Conservation (phyloP, 352 stramenopile genomes). For the Lagenidium giganteum region DNA sequence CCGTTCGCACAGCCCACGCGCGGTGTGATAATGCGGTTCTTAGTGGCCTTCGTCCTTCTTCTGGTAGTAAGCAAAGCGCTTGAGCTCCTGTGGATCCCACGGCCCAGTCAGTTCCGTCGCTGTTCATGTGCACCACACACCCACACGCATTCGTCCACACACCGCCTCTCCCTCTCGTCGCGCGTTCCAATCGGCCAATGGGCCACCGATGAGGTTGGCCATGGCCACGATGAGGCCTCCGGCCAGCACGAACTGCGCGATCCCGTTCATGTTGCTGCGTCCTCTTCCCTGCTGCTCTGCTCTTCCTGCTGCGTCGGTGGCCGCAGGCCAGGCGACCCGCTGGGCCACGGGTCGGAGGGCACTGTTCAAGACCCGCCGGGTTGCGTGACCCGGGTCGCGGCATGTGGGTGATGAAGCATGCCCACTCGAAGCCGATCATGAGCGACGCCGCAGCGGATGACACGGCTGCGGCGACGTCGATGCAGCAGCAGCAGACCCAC, state of each 20-base stretch:
- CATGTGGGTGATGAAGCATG: too few species aligned
- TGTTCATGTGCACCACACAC: neutral
- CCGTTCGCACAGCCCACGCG: too few species aligned
- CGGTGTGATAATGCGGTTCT: neutral
- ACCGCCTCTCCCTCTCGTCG: conserved; percentile 64
- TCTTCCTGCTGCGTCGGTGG: conserved; percentile 2
- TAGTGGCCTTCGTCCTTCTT: conserved; percentile 25
- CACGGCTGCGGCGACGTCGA: too few species aligned
- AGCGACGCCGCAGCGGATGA: too few species aligned
- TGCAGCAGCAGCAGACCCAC: too few species aligned
- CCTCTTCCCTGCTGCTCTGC: neutral
- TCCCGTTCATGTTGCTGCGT: conserved; percentile 50
- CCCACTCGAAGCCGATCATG: too few species aligned
- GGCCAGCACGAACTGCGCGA: conserved; percentile 67
- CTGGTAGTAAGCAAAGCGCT: conserved; percentile 51
- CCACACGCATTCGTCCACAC: conserved; percentile 6
- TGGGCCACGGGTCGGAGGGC: too few species aligned
- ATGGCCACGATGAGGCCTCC: conserved; percentile 60
- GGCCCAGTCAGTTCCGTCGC: neutral
- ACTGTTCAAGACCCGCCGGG: too few species aligned
- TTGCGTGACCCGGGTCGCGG: too few species aligned
- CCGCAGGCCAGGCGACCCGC: neutral
- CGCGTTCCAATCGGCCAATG: conserved; percentile 70
- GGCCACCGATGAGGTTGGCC: conserved; percentile 60
- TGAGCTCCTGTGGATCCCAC: conserved; percentile 45